phyloP scores from a whole-genome alignment of 2,329 filamentous ascomycete species.

The Diaporthe vaccinii region DNA sequence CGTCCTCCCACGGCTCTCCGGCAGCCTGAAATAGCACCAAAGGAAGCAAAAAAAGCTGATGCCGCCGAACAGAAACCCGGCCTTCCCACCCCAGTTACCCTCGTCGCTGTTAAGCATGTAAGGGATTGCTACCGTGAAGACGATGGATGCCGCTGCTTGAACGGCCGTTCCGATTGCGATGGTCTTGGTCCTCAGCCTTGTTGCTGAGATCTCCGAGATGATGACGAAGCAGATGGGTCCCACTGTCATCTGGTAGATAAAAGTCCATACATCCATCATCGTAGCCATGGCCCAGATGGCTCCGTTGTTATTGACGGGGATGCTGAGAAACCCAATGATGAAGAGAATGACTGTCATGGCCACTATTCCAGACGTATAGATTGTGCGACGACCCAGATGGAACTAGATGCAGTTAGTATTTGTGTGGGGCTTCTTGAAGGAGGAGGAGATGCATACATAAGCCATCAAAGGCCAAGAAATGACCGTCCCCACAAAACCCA shows the following conservation, averaged over 20 bases:
- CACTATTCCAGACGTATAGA: slow-evolving; percentile 60
- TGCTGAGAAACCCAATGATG: slow-evolving; percentile 13
- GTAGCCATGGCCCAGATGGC: slow-evolving; percentile 59
- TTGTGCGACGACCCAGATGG: slow-evolving; percentile 61
- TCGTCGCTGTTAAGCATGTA: slow-evolving; percentile 61
- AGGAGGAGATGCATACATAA: slow-evolving; percentile 38
- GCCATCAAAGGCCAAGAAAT: slow-evolving; percentile 65
- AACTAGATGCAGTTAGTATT: neutral
- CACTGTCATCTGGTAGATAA: slow-evolving; percentile 61
- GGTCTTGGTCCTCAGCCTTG: slow-evolving; percentile 61
- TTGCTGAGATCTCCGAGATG: slow-evolving; percentile 59
- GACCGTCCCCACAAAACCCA: slow-evolving; percentile 65
- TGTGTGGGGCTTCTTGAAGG: too few relatives aligned
- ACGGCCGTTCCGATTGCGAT: slow-evolving; percentile 55
- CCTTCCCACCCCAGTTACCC: slow-evolving; percentile 63
- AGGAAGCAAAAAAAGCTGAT: slow-evolving; percentile 59
- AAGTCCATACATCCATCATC: slow-evolving; percentile 60
- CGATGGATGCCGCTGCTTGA: slow-evolving; percentile 63
- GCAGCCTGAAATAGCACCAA: slow-evolving; percentile 67
- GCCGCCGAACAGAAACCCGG: slow-evolving; percentile 60
- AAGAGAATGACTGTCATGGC: slow-evolving; percentile 56
- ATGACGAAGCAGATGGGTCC: slow-evolving; percentile 61
- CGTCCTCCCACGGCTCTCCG: slow-evolving; percentile 68
- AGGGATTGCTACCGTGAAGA: slow-evolving; percentile 61
- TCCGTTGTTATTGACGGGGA: slow-evolving; percentile 43